These are phyloP conservation scores for Penicillium manginii DNA, from an alignment of 495 filamentous ascomycete species.

Conservation along the genomic window DNA sequence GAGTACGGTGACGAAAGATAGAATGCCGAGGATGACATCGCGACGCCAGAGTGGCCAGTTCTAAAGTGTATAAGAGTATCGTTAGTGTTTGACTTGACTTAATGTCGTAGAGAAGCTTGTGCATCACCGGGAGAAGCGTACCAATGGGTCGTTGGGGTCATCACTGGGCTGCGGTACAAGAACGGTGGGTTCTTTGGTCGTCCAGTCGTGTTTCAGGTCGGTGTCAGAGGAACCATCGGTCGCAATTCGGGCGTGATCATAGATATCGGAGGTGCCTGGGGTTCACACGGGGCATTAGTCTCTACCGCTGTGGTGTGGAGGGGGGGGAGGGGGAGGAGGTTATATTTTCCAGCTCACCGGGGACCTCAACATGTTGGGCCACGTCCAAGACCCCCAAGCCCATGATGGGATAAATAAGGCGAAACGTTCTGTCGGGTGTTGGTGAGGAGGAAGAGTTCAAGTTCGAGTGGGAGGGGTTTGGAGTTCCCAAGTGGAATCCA, in stretches of 20 bases:
- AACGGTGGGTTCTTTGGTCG: constrained; percentile 67
- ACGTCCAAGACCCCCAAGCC: constrained; percentile 76
- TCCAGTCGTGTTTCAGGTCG: constrained; percentile 72
- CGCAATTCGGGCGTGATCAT: constrained; percentile 56
- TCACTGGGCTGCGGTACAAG: constrained; percentile 80
- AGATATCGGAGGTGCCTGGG: constrained; percentile 66
- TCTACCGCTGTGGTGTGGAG: background rate
- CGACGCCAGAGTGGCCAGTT: constrained; percentile 92
- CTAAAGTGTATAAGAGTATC: constrained; percentile 37
- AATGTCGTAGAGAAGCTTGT: constrained; percentile 1
- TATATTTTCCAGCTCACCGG: constrained; percentile 65
- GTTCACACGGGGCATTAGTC: constrained; percentile 2
- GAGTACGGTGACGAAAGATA: constrained; percentile 80
- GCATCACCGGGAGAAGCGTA: constrained; percentile 28
- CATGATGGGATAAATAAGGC: constrained; percentile 53
- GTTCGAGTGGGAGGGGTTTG: too few relatives aligned
- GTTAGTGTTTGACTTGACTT: background rate
- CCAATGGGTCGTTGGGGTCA: constrained; percentile 79
- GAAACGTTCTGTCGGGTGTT: background rate
- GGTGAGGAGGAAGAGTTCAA: background rate
- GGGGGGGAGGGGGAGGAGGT: background rate
- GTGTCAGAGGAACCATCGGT: constrained; percentile 36
- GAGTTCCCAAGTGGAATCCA: too few relatives aligned
- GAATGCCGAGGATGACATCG: constrained; percentile 74
- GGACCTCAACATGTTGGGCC: constrained; percentile 64